These are phyloP conservation scores for Mortierella sp. DNA, from an alignment of 371 early-diverging fungal species.

Conservation along the genomic window DNA sequence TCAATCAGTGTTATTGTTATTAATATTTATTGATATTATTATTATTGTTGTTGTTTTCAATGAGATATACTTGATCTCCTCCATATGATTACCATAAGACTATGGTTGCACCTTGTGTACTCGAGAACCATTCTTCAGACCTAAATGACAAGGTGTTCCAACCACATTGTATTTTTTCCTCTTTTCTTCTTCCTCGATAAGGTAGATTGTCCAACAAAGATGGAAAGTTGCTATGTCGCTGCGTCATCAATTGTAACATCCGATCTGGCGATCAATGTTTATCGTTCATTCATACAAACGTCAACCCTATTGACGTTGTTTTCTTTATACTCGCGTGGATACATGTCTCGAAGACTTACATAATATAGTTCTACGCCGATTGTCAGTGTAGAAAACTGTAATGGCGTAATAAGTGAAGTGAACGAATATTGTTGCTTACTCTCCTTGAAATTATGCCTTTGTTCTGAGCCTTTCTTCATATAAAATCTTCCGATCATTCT, in stretches of 20 bases:
- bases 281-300: neutral
- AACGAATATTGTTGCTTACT: no score
- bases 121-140: neutral
- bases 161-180: slow-evolving; percentile 1
- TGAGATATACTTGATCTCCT: neutral
- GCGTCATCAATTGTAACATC: neutral
- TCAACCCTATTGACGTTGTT: neutral
- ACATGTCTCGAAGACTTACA: no score
- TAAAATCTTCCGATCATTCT: no score
- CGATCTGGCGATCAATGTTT: slow-evolving; percentile 4
- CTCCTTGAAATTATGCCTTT: neutral
- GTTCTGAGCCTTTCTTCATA: neutral
- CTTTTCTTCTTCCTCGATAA: neutral
- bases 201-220: slow-evolving; percentile 23
- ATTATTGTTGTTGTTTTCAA: no score
- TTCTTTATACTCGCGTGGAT: neutral
- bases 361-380: no score
- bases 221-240: slow-evolving; percentile 9
- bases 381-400: no score
- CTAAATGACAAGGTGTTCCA: neutral
- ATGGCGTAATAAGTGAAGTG: no score
- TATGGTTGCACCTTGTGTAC: slow-evolving; percentile 5
- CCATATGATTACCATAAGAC: neutral
- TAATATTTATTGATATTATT: no score
- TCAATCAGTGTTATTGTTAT: neutral